Percentiles rank a stretch among this genome's conserved stretches.
Evolutionary conservation across 2,329 filamentous ascomycete species (phyloP).

Genomic region (Intubia oerlemansii): DNA sequence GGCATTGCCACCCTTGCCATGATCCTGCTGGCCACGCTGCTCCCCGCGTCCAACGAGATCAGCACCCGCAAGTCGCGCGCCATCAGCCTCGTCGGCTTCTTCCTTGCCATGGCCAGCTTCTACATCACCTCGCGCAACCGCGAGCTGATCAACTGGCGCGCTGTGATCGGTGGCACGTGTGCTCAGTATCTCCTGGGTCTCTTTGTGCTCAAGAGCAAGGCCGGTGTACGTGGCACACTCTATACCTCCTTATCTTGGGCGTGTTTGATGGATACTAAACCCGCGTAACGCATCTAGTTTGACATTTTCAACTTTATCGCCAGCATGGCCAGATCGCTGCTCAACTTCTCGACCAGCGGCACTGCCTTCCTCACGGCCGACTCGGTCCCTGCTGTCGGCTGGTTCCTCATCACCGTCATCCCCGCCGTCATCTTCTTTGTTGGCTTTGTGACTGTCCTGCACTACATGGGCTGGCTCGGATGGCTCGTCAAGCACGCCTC

Average conservation of each 20-base stretch:
- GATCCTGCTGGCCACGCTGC: slow-evolving; percentile 60
- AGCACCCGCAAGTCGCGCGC: slow-evolving; percentile 67
- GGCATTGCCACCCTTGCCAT: slow-evolving; percentile 44
- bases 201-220: slow-evolving; percentile 64
- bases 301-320: slow-evolving; percentile 88
- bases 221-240: slow-evolving; percentile 39
- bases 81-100: slow-evolving; percentile 58
- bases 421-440: slow-evolving; percentile 95
- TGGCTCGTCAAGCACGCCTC: slow-evolving; percentile 84
- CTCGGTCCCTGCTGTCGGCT: slow-evolving; percentile 22
- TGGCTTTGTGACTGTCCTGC: slow-evolving; percentile 69
- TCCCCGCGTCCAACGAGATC: slow-evolving; percentile 38
- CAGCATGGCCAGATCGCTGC: slow-evolving; percentile 46
- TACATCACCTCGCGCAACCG: slow-evolving; percentile 53
- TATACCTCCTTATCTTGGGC: no score
- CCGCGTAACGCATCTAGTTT: no score
- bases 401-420: slow-evolving; percentile 63
- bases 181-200: slow-evolving; percentile 73
- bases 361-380: slow-evolving; percentile 43
- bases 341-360: slow-evolving; percentile 57
- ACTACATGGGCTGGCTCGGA: slow-evolving; percentile 61
- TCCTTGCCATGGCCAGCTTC: slow-evolving; percentile 45
- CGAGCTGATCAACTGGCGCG: slow-evolving; percentile 45
- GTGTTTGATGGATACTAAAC: background rate
- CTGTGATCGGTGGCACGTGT: slow-evolving; percentile 75